Evolutionary conservation across 352 stramenopile genomes (phyloP), one percentile per base, ranked within the genome.

Genomic region (Globisporangium spinosum): DNA sequence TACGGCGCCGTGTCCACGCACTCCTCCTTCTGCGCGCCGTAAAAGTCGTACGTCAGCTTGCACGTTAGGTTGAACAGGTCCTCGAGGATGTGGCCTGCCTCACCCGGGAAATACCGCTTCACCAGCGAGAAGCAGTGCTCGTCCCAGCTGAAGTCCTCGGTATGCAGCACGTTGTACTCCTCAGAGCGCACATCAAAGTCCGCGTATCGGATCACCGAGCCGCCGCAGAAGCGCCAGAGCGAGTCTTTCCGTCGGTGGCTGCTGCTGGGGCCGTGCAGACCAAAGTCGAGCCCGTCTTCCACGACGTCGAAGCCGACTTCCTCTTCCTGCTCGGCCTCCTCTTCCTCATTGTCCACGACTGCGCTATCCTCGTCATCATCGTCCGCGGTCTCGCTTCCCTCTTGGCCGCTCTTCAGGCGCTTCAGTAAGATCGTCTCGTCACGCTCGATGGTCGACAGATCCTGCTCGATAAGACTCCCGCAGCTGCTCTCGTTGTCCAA

Each of bases 81-180:
- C 58, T 96, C 88, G 3, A 96, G 70, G 63, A 95, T 94, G 60
- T 93, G 84, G 1, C 86, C 87, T 23, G 84, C 84, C 65, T 92
- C 78, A 20, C 85, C 85, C 0, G 85, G 85, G 70, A 92, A 96
- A 77, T 95, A 96, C 6, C 87, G 79, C 58, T 85, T 87, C 35
- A 96, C 83, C 35, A 95, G 82, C 29, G 89, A 92, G 71, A 95
- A 95, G 63, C 87, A 92, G 65, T 96, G 89, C 69, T 96, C 87
- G 61, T 93, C 89, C 89, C 89, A 96, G 69, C 83, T 91, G 69
- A 96, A 96, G 65, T 96, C 89, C 59, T 96, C 87, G 20, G 89
- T 95, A 65, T 96, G 86, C 32, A 96, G 73, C 66, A 96, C 85
- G 47, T 84, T 81, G 63, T 96, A 94, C 43, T 90, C 81, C 51